phyloP scores from a whole-genome alignment of 495 filamentous ascomycete species.

The Penicillium macrosclerotiorum region DNA sequence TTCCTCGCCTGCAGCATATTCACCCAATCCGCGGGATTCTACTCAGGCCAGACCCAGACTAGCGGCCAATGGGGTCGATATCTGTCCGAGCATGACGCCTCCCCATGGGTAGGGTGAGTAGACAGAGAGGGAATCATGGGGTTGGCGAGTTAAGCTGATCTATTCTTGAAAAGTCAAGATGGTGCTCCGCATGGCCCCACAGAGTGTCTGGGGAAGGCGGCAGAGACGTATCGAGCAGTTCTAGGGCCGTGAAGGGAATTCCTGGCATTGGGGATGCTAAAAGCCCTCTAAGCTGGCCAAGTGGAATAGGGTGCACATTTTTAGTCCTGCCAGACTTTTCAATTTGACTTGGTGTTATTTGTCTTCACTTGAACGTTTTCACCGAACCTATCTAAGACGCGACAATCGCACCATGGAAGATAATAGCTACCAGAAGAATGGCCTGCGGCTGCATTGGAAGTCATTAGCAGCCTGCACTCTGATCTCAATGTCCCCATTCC shows the following conservation, averaged over 20 bases:
- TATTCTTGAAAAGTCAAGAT: neutral
- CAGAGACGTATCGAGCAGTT: neutral
- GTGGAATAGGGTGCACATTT: neutral
- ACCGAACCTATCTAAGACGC: neutral
- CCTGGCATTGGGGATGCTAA: neutral
- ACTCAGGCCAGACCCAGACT: neutral
- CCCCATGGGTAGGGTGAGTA: constrained; percentile 5
- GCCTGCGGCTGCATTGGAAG: constrained; percentile 21
- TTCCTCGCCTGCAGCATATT: neutral
- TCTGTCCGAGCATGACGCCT: neutral
- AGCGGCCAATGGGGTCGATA: neutral
- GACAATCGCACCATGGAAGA: constrained; percentile 1
- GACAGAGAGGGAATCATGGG: constrained; percentile 4
- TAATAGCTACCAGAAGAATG: constrained; percentile 10
- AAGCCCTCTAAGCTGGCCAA: neutral
- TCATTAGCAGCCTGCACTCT: constrained; percentile 18
- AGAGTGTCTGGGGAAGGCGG: constrained; percentile 2
- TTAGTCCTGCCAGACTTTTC: neutral
- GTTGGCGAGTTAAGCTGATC: neutral
- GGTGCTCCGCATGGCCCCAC: constrained; percentile 17
- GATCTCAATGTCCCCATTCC: constrained; percentile 46
- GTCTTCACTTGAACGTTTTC: neutral
- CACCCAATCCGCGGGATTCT: neutral
- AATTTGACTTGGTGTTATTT: neutral
- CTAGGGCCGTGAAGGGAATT: neutral